These are phyloP conservation scores for Bryopsis sp. DNA, from an alignment of 139 green algal species.

Conservation along the genomic window DNA sequence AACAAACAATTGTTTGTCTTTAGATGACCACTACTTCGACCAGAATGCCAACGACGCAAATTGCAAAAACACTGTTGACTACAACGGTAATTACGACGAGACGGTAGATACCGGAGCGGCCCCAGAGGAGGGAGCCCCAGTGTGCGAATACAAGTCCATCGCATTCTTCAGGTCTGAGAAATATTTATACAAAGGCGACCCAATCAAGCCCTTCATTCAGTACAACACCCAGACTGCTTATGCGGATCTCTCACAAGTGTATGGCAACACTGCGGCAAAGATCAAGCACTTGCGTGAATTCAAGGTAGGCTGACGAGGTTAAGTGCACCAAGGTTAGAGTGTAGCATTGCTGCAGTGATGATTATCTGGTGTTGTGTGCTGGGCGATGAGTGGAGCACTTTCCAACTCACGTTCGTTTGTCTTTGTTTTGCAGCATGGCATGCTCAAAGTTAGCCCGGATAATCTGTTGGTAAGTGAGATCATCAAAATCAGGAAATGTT, in stretches of 20 bases:
- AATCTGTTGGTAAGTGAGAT: no score
- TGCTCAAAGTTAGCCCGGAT: no score
- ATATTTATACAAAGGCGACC: background rate
- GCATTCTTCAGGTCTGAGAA: background rate
- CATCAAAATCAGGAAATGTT: no score
- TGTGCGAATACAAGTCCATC: background rate
- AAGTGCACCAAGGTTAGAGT: no score
- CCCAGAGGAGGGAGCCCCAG: background rate
- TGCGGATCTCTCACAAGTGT: background rate
- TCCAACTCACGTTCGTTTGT: no score
- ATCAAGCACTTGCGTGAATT: background rate
- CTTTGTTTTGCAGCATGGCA: no score
- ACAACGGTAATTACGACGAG: background rate
- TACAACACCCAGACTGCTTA: background rate
- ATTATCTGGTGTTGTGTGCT: no score
- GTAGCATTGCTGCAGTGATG: no score
- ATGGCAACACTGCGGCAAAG: background rate
- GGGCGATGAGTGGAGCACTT: no score
- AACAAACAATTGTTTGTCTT: background rate
- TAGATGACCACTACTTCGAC: background rate
- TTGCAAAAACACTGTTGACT: background rate
- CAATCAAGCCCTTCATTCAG: background rate
- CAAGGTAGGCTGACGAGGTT: no score
- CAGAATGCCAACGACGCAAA: background rate
- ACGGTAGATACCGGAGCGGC: background rate